These are phyloP conservation scores for Chaetoscypha palmicola DNA, from an alignment of 2,329 filamentous ascomycete genomes.

Conservation along the genomic window DNA sequence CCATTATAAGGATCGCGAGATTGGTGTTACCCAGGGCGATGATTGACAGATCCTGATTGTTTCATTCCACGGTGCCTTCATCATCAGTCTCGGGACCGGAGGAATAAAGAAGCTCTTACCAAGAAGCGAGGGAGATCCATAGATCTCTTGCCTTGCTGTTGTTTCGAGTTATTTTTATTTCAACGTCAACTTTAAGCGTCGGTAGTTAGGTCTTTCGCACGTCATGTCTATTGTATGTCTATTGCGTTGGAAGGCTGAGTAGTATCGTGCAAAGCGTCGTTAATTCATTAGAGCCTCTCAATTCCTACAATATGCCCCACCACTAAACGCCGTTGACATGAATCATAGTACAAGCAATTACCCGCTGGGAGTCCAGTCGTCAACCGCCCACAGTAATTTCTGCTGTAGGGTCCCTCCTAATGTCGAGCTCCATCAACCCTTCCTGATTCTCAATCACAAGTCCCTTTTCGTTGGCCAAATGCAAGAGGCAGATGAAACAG, in stretches of 20 bases:
- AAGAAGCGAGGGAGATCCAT: too few relatives aligned
- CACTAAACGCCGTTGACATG: slow-evolving; percentile 4
- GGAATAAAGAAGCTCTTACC: not conserved
- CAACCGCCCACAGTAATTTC: slow-evolving; percentile 39
- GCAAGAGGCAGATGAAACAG: slow-evolving; percentile 81
- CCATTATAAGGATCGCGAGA: not conserved
- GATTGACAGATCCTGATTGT: not conserved
- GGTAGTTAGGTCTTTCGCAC: too few relatives aligned
- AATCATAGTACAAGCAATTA: slow-evolving; percentile 3
- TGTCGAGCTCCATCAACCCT: slow-evolving; percentile 52
- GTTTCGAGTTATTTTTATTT: too few relatives aligned
- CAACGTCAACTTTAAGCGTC: too few relatives aligned
- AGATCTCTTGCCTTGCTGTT: too few relatives aligned
- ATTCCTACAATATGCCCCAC: too few relatives aligned
- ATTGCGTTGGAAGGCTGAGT: too few relatives aligned
- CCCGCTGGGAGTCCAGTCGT: not conserved
- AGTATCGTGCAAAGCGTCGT: too few relatives aligned
- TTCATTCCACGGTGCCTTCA: not conserved
- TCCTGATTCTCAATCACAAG: slow-evolving; percentile 49
- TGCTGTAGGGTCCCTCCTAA: slow-evolving; percentile 55
- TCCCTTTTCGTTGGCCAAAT: slow-evolving; percentile 71
- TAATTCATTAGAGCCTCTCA: too few relatives aligned
- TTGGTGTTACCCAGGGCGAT: not conserved
- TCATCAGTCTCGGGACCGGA: not conserved
- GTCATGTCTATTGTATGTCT: too few relatives aligned